Conservation (phyloP, 1,139 yeast species). For the Pichia sp. region DNA sequence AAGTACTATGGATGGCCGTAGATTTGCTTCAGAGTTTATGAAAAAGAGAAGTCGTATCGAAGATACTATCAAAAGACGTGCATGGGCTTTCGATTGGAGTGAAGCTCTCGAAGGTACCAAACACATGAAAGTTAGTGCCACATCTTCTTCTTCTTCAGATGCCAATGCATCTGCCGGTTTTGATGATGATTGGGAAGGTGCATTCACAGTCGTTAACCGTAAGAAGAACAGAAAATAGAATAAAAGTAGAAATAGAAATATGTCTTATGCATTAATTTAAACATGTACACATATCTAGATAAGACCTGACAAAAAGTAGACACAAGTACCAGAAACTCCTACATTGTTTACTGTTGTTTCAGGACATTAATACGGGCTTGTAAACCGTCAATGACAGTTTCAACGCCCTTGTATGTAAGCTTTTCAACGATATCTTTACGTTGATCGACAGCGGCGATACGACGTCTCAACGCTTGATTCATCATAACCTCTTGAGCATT, state of each 20-base stretch:
- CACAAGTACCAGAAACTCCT: no score
- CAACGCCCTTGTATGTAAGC: slow-evolving; percentile 39
- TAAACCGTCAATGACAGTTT: slow-evolving; percentile 13
- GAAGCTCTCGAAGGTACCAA: slow-evolving; percentile 35
- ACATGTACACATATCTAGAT: no score
- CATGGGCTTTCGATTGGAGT: slow-evolving; percentile 55
- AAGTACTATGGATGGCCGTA: slow-evolving; percentile 88
- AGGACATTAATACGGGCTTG: slow-evolving; percentile 7
- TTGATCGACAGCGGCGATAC: slow-evolving; percentile 57
- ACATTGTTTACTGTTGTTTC: not conserved
- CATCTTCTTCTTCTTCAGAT: not conserved
- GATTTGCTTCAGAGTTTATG: slow-evolving; percentile 86
- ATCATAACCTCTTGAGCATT: slow-evolving; percentile 86
- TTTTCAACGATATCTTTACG: slow-evolving; percentile 42
- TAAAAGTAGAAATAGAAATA: no score
- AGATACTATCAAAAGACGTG: slow-evolving; percentile 35
- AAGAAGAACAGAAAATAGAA: slow-evolving; percentile 51
- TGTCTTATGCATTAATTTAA: no score
- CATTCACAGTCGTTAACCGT: slow-evolving; percentile 54
- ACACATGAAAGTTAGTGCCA: not conserved
- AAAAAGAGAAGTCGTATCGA: slow-evolving; percentile 72
- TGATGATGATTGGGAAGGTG: slow-evolving; percentile 68
- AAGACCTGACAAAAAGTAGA: no score
- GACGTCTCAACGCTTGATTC: slow-evolving; percentile 83
- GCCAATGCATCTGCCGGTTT: not conserved